Evolutionary conservation across 805 yeast species (phyloP).

Genomic region (Diddensiella caesifluorescens): DNA sequence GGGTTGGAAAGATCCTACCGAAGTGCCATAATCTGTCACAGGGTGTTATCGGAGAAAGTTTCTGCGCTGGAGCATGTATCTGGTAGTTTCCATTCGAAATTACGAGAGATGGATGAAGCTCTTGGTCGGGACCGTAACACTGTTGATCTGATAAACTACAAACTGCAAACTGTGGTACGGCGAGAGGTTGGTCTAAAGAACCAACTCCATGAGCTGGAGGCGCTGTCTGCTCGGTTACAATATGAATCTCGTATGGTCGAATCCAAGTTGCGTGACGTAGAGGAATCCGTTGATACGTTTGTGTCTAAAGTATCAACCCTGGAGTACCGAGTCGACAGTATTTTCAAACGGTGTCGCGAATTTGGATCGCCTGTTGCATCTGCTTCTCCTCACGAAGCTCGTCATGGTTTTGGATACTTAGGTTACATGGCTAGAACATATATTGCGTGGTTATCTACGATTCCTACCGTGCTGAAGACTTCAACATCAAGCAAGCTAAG

Average conservation of each 20-base stretch:
- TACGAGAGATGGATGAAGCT: not conserved
- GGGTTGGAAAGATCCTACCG: slow-evolving; percentile 9
- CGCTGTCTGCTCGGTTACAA: slow-evolving; percentile 37
- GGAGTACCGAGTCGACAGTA: slow-evolving; percentile 27
- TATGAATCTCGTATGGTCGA: slow-evolving; percentile 59
- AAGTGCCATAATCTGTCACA: slow-evolving; percentile 7
- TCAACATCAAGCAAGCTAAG: too few relatives aligned
- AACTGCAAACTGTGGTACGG: slow-evolving; percentile 4
- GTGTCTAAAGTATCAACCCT: slow-evolving; percentile 34
- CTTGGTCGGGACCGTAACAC: not conserved
- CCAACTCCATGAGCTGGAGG: slow-evolving; percentile 22
- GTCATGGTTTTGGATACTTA: not conserved
- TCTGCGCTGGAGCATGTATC: not conserved
- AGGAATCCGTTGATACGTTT: slow-evolving; percentile 49
- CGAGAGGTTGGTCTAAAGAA: slow-evolving; percentile 10
- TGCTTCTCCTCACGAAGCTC: not conserved
- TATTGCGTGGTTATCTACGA: not conserved
- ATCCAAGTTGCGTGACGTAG: slow-evolving; percentile 62
- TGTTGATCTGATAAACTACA: slow-evolving; percentile 2
- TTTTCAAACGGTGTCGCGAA: not conserved
- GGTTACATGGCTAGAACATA: not conserved
- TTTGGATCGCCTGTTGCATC: not conserved
- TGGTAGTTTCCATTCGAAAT: not conserved
- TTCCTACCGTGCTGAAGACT: not conserved
- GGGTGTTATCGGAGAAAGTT: not conserved